Conservation (phyloP, 768 basidiomycete species). For the Clavulina sp. region DNA sequence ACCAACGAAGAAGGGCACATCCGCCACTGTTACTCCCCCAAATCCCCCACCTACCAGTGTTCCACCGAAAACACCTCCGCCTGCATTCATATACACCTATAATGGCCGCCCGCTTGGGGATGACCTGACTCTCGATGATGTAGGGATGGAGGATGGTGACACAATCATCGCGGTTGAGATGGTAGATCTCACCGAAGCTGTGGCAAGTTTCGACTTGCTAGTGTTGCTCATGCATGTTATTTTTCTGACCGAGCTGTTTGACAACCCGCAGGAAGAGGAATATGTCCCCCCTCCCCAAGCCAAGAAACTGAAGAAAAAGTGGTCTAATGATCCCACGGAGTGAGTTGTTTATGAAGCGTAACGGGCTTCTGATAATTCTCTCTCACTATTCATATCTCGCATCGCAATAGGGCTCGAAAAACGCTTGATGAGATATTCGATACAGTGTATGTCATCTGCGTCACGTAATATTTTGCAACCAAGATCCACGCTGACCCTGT, state of each 20-base stretch:
- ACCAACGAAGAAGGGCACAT: background rate
- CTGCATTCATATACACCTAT: slow-evolving; percentile 73
- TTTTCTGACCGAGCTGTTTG: slow-evolving; percentile 1
- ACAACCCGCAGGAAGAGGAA: slow-evolving; percentile 35
- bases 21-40: background rate
- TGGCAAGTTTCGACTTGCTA: slow-evolving; percentile 4
- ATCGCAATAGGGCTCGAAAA: slow-evolving; percentile 38
- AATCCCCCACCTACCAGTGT: background rate
- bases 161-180: slow-evolving; percentile 80
- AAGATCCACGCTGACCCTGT: too few species aligned
- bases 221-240: background rate
- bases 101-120: slow-evolving; percentile 62
- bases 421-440: slow-evolving; percentile 75
- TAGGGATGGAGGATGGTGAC: slow-evolving; percentile 75
- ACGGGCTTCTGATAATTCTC: background rate
- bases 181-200: slow-evolving; percentile 54
- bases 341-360: slow-evolving; percentile 18
- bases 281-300: slow-evolving; percentile 37
- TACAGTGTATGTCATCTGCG: slow-evolving; percentile 41
- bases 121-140: slow-evolving; percentile 73
- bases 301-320: slow-evolving; percentile 63
- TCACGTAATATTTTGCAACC: too few species aligned
- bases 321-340: slow-evolving; percentile 62
- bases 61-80: slow-evolving; percentile 16
- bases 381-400: background rate